phyloP scores from a whole-genome alignment of 805 yeast genomes.

The Candida dendrica region DNA sequence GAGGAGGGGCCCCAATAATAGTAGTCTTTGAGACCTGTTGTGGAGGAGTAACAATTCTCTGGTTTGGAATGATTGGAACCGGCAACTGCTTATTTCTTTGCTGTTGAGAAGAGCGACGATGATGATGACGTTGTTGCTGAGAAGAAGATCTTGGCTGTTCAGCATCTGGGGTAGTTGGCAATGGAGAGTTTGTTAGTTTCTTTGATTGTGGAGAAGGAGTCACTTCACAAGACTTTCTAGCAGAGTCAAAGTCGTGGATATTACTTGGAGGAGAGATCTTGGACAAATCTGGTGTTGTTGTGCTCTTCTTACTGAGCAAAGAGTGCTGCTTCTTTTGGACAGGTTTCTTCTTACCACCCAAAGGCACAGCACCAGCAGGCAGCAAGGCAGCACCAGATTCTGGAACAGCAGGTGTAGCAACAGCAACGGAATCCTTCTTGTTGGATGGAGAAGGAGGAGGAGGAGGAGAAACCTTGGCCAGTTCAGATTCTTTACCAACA shows the following conservation, averaged over 20 bases:
- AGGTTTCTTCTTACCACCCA: too few relatives aligned
- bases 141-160: background rate
- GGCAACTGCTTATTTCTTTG: conserved; percentile 11
- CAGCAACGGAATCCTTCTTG: too few relatives aligned
- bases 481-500: conserved; percentile 7
- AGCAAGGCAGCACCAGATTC: too few relatives aligned
- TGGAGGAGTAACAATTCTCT: conserved; percentile 4
- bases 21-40: background rate
- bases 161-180: background rate
- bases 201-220: background rate
- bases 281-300: background rate
- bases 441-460: too few relatives aligned
- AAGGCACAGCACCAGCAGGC: too few relatives aligned
- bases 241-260: background rate
- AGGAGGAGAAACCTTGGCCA: conserved; percentile 5
- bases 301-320: too few relatives aligned
- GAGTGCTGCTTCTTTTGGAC: background rate
- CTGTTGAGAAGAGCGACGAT: background rate
- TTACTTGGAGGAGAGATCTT: background rate
- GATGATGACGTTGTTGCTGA: background rate
- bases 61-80: conserved; percentile 13
- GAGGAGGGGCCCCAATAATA: background rate
- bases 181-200: background rate
- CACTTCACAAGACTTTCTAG: background rate
- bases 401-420: too few relatives aligned